These are phyloP conservation scores for Ascochyta fabae DNA, from an alignment of 2,329 filamentous ascomycete genomes.

Conservation along the genomic window DNA sequence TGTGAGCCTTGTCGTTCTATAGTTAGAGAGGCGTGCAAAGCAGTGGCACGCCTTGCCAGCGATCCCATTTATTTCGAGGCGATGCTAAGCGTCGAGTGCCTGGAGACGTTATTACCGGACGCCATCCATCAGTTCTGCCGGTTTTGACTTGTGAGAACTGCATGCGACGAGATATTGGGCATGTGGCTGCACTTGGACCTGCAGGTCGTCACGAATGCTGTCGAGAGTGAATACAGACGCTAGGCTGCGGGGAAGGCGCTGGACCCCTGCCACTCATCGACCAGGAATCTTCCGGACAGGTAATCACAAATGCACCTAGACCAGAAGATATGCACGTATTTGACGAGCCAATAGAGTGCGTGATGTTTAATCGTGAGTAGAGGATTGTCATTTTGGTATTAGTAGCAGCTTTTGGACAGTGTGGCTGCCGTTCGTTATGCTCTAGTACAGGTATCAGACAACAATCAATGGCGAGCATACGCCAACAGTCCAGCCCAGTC, in stretches of 20 bases:
- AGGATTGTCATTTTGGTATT: background rate
- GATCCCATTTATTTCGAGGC: background rate
- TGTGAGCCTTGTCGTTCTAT: background rate
- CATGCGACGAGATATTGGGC: background rate
- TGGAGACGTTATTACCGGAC: too few relatives aligned
- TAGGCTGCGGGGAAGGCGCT: conserved; percentile 7
- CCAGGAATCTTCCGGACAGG: background rate
- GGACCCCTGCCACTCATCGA: background rate
- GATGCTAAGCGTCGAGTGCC: background rate
- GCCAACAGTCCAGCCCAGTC: background rate
- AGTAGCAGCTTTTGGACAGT: background rate
- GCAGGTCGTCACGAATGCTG: background rate
- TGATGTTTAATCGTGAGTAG: background rate
- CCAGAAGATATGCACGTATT: background rate
- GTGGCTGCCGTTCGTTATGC: background rate
- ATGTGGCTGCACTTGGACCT: background rate
- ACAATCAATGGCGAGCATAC: background rate
- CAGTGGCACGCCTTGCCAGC: background rate
- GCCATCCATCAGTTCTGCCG: background rate
- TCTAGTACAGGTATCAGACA: background rate
- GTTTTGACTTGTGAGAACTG: background rate
- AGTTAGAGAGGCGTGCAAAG: background rate
- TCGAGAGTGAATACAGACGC: background rate
- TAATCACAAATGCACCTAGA: background rate
- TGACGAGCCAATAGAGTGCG: background rate